phyloP scores from a whole-genome alignment of 2,329 filamentous ascomycete genomes.

The Ceratocystis lukuohia region DNA sequence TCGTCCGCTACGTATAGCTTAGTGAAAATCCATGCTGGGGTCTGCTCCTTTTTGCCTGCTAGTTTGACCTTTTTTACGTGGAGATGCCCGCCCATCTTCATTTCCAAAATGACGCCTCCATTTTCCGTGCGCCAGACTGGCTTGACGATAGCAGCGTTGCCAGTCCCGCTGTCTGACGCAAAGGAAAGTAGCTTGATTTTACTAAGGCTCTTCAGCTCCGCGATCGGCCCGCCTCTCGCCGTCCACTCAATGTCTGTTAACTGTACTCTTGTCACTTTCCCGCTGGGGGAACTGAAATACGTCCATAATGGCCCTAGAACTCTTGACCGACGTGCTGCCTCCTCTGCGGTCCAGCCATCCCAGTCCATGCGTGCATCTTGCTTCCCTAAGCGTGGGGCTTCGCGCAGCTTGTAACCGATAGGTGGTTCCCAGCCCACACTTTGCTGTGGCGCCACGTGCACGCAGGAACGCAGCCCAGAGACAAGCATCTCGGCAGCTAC shows the following conservation, averaged over 20 bases:
- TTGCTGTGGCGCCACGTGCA: conserved; percentile 50
- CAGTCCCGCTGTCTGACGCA: background rate
- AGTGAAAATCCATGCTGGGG: conserved; percentile 19
- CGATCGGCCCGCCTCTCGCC: background rate
- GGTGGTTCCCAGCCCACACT: conserved; percentile 18
- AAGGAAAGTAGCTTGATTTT: background rate
- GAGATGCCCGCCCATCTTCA: conserved; percentile 22
- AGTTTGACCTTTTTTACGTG: conserved; percentile 26
- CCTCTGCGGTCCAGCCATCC: conserved; percentile 35
- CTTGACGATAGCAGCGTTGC: background rate
- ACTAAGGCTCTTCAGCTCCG: background rate
- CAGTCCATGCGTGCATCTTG: conserved; percentile 52
- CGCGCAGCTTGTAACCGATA: conserved; percentile 21
- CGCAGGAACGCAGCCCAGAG: conserved; percentile 43
- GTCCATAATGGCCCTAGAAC: conserved; percentile 59
- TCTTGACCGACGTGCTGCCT: conserved; percentile 43
- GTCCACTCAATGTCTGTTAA: conserved; percentile 4
- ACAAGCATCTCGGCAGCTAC: conserved; percentile 61
- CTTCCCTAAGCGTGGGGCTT: conserved; percentile 62
- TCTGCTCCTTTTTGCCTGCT: conserved; percentile 26
- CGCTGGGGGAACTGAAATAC: conserved; percentile 15
- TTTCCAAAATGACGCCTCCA: conserved; percentile 22
- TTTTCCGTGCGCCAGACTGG: conserved; percentile 1
- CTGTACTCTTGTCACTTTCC: conserved; percentile 5
- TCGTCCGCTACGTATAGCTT: background rate